These are phyloP conservation scores for Colletotrichum sp. DNA, from an alignment of 2,329 filamentous ascomycete species.

Conservation along the genomic window DNA sequence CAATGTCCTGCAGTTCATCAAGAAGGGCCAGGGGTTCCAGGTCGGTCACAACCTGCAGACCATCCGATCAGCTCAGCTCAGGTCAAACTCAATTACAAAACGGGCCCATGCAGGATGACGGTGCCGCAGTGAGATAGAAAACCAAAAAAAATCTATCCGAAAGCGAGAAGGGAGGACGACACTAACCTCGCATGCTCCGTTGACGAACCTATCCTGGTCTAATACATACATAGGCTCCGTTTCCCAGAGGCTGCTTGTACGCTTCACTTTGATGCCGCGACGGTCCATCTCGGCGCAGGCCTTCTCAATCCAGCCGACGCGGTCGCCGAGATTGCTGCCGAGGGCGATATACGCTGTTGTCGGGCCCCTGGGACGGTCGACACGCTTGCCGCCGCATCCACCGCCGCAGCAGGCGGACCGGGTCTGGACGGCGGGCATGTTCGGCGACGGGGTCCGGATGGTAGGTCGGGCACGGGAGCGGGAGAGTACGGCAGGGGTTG, in stretches of 20 bases:
- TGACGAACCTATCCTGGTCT: constrained; percentile 87
- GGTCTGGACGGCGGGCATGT: constrained; percentile 13
- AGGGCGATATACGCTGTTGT: constrained; percentile 79
- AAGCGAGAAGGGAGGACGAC: neutral
- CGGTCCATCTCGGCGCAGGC: constrained; percentile 80
- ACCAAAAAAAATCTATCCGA: neutral
- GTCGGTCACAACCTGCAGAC: constrained; percentile 74
- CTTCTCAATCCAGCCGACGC: constrained; percentile 81
- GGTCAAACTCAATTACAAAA: neutral
- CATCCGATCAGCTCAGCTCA: neutral
- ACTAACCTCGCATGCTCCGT: constrained; percentile 88
- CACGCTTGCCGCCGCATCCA: constrained; percentile 26
- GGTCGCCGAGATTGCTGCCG: constrained; percentile 90
- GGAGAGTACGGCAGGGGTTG: neutral
- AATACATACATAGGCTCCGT: constrained; percentile 96
- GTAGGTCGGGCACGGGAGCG: neutral
- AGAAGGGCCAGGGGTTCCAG: constrained; percentile 78
- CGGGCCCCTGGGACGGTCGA: constrained; percentile 25
- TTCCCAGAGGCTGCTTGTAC: constrained; percentile 91
- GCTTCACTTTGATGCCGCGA: constrained; percentile 72
- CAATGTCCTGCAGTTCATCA: constrained; percentile 82
- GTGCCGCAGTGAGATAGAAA: neutral
- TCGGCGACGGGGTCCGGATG: neutral
- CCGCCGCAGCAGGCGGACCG: constrained; percentile 30
- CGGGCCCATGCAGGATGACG: neutral